Evolutionary conservation across 192 early-diverging fungal genomes (phyloP).

Genomic region (Coemansia guatemalensis): DNA sequence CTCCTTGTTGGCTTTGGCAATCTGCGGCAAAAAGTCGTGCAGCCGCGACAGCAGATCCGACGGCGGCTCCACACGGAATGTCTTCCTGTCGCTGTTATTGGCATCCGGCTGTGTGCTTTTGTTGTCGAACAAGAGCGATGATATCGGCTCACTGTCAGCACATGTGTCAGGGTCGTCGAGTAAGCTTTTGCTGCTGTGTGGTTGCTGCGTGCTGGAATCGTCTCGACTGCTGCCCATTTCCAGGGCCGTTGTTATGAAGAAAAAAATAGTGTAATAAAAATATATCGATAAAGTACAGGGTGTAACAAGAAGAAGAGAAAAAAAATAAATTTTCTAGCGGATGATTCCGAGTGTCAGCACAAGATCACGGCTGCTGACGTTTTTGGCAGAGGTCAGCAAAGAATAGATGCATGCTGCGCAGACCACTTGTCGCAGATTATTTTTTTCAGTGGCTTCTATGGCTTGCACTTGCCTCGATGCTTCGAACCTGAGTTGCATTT

Average conservation of each 20-base stretch:
- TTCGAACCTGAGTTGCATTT: background rate
- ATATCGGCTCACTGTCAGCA: background rate
- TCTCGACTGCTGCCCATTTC: background rate
- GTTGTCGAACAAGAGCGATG: background rate
- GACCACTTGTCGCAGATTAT: background rate
- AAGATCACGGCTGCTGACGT: background rate
- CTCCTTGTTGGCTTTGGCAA: slow-evolving; percentile 46
- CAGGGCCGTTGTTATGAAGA: background rate
- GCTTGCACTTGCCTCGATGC: background rate
- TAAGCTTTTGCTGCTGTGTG: background rate
- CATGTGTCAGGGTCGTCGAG: slow-evolving; percentile 5
- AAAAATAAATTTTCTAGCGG: background rate
- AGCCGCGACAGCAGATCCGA: slow-evolving; percentile 43
- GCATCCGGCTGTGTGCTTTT: background rate
- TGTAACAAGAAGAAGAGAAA: background rate
- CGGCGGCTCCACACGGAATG: slow-evolving; percentile 45
- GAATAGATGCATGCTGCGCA: slow-evolving; percentile 2
- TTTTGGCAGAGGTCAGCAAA: background rate
- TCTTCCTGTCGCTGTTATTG: slow-evolving; percentile 14
- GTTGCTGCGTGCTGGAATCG: background rate
- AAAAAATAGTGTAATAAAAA: background rate
- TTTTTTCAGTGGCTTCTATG: background rate
- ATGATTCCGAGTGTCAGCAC: background rate
- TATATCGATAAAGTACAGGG: background rate
- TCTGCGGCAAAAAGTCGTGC: slow-evolving; percentile 46